These are phyloP conservation scores for Mariannaea sp. DNA, from an alignment of 2,329 filamentous ascomycete genomes.

Conservation along the genomic window DNA sequence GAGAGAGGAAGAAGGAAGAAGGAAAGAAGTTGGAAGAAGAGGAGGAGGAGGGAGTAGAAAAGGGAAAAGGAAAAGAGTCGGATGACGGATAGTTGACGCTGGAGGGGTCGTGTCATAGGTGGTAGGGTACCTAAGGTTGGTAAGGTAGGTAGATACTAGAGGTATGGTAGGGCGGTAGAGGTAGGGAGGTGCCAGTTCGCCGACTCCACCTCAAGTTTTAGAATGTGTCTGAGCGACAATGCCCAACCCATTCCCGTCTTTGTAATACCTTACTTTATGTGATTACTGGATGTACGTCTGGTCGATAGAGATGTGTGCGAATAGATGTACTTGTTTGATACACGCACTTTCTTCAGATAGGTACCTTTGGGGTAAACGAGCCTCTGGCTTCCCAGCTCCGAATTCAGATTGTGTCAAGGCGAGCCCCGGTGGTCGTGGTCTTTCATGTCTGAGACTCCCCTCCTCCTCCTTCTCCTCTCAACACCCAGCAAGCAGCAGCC, in stretches of 20 bases:
- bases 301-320: too few species aligned
- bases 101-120: constrained; percentile 46
- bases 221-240: constrained; percentile 29
- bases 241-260: too few species aligned
- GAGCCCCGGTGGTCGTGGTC: constrained; percentile 10
- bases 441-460: too few species aligned
- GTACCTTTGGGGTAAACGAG: too few species aligned
- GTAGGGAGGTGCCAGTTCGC: too few species aligned
- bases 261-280: too few species aligned
- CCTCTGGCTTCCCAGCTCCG: too few species aligned
- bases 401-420: neutral
- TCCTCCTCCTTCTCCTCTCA: too few species aligned
- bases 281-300: too few species aligned
- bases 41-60: constrained; percentile 15
- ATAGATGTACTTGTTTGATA: constrained; percentile 6
- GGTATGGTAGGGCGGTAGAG: too few species aligned
- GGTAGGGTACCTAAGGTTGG: constrained; percentile 33
- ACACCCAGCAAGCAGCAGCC: constrained; percentile 1
- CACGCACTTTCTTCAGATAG: neutral
- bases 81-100: constrained; percentile 35
- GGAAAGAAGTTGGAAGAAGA: constrained; percentile 22
- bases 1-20: constrained; percentile 36
- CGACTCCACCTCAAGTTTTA: constrained; percentile 38
- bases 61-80: constrained; percentile 33
- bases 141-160: too few species aligned